Conservation (phyloP, 345 rosid genomes). For the Anastatica hierochuntica region DNA sequence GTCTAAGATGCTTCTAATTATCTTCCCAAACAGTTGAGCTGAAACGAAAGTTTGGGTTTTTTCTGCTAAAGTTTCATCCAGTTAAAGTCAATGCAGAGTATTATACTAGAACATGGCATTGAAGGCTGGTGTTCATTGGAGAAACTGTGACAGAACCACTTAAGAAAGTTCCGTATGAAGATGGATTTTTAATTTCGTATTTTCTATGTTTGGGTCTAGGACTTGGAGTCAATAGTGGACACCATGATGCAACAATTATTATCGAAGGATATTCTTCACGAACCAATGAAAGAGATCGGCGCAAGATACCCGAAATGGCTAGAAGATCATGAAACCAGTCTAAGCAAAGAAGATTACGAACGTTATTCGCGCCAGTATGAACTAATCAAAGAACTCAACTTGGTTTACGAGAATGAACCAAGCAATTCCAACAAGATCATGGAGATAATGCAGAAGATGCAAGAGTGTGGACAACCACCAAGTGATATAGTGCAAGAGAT, state of each 20-base stretch:
- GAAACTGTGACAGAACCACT: background rate
- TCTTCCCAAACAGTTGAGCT: no score
- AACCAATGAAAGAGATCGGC: constrained; percentile 94
- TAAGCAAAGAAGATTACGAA: constrained; percentile 56
- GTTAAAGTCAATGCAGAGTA: background rate
- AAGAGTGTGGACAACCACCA: constrained; percentile 98
- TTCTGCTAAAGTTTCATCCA: background rate
- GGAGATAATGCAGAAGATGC: constrained; percentile 98
- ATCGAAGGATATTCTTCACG: constrained; percentile 91
- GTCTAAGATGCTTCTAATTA: background rate
- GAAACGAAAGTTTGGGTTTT: no score
- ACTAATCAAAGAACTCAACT: constrained; percentile 69
- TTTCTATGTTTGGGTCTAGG: constrained; percentile 31
- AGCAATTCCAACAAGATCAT: constrained; percentile 62
- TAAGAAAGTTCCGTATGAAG: no score
- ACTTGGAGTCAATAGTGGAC: constrained; percentile 89
- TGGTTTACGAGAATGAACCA: constrained; percentile 77
- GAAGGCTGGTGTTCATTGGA: background rate
- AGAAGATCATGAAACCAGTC: constrained; percentile 56
- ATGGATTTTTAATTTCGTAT: background rate
- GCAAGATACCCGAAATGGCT: constrained; percentile 90
- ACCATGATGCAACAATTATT: constrained; percentile 98
- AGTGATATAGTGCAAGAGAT: constrained; percentile 85
- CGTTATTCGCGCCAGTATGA: constrained; percentile 62
- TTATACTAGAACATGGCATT: background rate